Conservation (phyloP, 106 monocot genomes). For the Dendrobium chrysotoxum region DNA sequence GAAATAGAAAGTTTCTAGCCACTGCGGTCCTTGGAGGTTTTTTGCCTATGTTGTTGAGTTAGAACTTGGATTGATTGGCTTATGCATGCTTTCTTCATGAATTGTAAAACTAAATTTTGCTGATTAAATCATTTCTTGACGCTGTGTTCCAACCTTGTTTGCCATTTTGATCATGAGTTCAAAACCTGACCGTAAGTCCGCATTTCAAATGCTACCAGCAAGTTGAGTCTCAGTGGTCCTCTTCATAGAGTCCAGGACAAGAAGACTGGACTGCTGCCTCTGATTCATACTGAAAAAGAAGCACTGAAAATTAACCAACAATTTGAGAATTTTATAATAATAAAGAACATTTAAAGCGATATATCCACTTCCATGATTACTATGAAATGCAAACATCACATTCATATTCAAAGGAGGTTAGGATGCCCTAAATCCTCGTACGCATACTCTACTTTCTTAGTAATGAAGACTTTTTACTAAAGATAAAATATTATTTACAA, state of each 20-base stretch:
- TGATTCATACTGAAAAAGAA: conserved; percentile 74
- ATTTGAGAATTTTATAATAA: neutral
- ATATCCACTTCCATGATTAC: too few relatives aligned
- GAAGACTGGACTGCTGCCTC: conserved; percentile 39
- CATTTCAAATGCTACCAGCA: neutral
- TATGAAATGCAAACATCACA: too few relatives aligned
- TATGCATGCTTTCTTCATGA: neutral
- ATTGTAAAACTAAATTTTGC: neutral
- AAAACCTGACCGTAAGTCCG: neutral
- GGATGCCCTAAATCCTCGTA: too few relatives aligned
- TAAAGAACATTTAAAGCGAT: neutral
- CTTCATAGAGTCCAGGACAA: conserved; percentile 76
- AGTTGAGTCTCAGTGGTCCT: conserved; percentile 49
- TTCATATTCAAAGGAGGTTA: too few relatives aligned
- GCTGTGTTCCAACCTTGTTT: neutral
- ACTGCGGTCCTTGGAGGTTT: too few relatives aligned
- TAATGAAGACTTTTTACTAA: too few relatives aligned
- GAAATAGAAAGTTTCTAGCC: too few relatives aligned
- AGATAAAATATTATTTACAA: too few relatives aligned
- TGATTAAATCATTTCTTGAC: neutral
- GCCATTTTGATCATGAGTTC: neutral
- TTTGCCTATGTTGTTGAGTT: too few relatives aligned
- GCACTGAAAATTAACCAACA: neutral
- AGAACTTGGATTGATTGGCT: neutral
- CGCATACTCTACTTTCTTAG: too few relatives aligned